phyloP scores from a whole-genome alignment of 2,329 filamentous ascomycete species.

The Capronia epimyces region DNA sequence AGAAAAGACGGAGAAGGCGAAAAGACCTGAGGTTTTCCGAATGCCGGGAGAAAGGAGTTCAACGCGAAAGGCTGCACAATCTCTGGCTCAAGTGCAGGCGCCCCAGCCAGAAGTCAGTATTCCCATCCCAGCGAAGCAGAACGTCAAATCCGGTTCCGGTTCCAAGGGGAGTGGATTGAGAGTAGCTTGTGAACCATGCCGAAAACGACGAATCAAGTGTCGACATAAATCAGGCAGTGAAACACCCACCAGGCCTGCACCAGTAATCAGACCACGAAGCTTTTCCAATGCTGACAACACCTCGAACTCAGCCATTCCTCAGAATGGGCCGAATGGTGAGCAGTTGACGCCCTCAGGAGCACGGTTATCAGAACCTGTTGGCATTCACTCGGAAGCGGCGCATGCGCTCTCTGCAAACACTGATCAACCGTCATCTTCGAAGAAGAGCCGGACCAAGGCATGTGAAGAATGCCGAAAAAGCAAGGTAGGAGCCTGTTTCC shows the following conservation, averaged over 20 bases:
- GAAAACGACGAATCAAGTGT: slow-evolving; percentile 57
- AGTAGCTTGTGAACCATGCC: slow-evolving; percentile 57
- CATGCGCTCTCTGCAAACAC: slow-evolving; percentile 1
- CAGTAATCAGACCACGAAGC: slow-evolving; percentile 30
- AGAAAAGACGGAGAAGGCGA: slow-evolving; percentile 21
- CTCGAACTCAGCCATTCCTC: slow-evolving; percentile 2
- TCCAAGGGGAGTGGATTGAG: slow-evolving; percentile 36
- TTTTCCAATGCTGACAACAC: slow-evolving; percentile 22
- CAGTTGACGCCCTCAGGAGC: slow-evolving; percentile 7
- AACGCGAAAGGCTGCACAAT: slow-evolving; percentile 34
- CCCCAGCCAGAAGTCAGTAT: slow-evolving; percentile 1
- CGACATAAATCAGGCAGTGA: slow-evolving; percentile 55
- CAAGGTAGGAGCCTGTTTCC: slow-evolving; percentile 48
- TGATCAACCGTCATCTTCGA: slow-evolving; percentile 36
- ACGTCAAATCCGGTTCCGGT: slow-evolving; percentile 48
- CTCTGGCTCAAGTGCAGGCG: slow-evolving; percentile 14
- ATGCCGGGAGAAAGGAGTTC: slow-evolving; percentile 40
- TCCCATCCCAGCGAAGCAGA: slow-evolving; percentile 31
- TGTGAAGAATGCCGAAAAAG: slow-evolving; percentile 63
- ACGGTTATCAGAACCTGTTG: slow-evolving; percentile 5
- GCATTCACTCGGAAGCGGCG: background rate
- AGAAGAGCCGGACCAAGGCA: slow-evolving; percentile 58
- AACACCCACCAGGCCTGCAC: slow-evolving; percentile 29
- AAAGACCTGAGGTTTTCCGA: slow-evolving; percentile 25
- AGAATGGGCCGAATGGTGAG: slow-evolving; percentile 9